Evolutionary conservation across 2,329 filamentous ascomycete species (phyloP), one percentile per base, ranked within the genome.

Genomic region (Hymenoscyphus scutula): DNA sequence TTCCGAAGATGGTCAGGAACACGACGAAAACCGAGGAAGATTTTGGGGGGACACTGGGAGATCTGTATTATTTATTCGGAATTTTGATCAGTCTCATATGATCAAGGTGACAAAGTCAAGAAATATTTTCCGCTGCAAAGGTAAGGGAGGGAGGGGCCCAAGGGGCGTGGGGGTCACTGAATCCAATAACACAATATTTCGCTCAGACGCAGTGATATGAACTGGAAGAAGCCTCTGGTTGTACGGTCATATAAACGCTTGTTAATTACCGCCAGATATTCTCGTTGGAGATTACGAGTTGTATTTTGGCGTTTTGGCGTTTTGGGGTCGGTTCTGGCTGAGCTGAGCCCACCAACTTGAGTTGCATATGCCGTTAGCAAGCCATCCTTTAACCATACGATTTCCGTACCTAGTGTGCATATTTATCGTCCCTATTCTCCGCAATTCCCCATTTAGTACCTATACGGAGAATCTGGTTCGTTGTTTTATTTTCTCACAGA

Each of bases 361-460:
- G 34, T 37, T 37, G 45, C 45, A 51, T 51, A 51, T 51, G 45
- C 45, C 45, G n/a, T 51, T 51, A 13, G 45, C 45, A 51, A 51
- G 45, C 45, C 45, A 51, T 51, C 11, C 19, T 7, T 41, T 51
- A 51, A 8, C 19, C 13, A 51, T 13, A 25, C 19, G 45, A 5
- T 17, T 51, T 23, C 19, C 19, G 23, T 23, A 13, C 4, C 10
- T 10, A 23, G 4, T 25, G 19, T 23, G 19, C 45, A 51, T 13
- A 11, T 13, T 25, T 27, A 51, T 51, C 45, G 19, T 51, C 45
- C 34, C 45, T 51, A 51, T 51, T 51, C 10, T 51, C 45, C 45
- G 45, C 45, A 51, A 51, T 51, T 25, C 45, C 23, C 45, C 45
- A 25, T 25, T 51, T 11, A 45, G 41, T 23, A 23, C 19, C n/a